Evolutionary conservation across 768 basidiomycete species (phyloP).

Genomic region (Leccinum incarnatum): DNA sequence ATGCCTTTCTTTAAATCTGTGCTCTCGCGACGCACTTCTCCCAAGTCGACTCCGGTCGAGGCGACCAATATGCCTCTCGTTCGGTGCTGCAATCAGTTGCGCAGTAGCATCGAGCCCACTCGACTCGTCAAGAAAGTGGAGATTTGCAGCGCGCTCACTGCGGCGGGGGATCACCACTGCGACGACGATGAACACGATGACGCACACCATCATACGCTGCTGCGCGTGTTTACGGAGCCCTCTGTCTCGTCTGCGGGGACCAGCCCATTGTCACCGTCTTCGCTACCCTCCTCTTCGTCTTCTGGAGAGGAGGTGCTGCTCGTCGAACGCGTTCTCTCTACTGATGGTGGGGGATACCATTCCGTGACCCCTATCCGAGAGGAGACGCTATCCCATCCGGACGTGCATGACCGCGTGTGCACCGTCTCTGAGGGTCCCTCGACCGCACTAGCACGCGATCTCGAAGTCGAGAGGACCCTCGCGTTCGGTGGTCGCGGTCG

Average conservation of each 20-base stretch:
- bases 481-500: not conserved
- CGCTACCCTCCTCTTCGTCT: not conserved
- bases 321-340: not conserved
- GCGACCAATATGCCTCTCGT: conserved; percentile 3
- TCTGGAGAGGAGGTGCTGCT: not conserved
- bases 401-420: not conserved
- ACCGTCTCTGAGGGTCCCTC: not conserved
- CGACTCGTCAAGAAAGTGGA: conserved; percentile 11
- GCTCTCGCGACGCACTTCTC: not conserved
- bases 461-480: not conserved
- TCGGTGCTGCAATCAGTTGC: not conserved
- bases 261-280: not conserved
- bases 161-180: not conserved
- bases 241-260: not conserved
- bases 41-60: conserved; percentile 2
- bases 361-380: not conserved
- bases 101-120: not conserved
- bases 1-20: conserved; percentile 6
- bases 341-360: not conserved
- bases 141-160: conserved; percentile 4
- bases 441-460: not conserved
- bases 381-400: not conserved
- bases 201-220: conserved; percentile 6
- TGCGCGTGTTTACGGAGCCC: conserved; percentile 2
- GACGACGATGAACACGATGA: not conserved